Percentiles rank a stretch among this genome's conserved stretches.
Evolutionary conservation across 345 rosid species (phyloP).

Genomic region (Populus euphratica): DNA sequence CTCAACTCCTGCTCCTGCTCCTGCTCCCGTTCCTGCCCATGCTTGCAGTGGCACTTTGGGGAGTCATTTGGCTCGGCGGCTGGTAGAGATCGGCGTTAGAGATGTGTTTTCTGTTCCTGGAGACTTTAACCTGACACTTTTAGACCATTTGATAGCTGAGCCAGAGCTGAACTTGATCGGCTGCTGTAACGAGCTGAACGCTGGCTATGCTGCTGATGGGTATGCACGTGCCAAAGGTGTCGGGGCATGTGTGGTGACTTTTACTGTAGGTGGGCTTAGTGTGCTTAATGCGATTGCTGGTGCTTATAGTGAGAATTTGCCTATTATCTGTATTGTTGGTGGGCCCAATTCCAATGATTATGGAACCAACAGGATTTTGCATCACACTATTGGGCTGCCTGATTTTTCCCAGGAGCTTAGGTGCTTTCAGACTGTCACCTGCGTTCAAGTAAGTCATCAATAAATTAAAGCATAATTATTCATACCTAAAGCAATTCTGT

Average conservation of each 20-base stretch:
- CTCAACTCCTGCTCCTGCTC: not conserved
- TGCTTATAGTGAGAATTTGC: conserved; percentile 70
- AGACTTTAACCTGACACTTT: conserved; percentile 59
- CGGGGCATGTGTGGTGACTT: conserved; percentile 70
- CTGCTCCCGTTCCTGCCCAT: conserved; percentile 12
- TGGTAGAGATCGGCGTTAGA: conserved; percentile 61
- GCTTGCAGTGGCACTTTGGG: conserved; percentile 45
- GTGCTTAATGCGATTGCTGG: conserved; percentile 69
- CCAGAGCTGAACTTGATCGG: conserved; percentile 55
- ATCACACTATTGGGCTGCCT: conserved; percentile 69
- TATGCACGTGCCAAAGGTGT: conserved; percentile 63
- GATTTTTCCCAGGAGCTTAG: conserved; percentile 65
- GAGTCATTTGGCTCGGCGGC: conserved; percentile 56
- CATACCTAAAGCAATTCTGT: not conserved
- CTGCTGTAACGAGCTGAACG: conserved; percentile 77
- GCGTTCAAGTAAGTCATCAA: conserved; percentile 44
- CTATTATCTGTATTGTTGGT: conserved; percentile 59
- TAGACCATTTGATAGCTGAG: conserved; percentile 61
- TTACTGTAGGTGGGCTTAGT: conserved; percentile 77
- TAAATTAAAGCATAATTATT: not conserved
- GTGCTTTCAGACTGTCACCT: conserved; percentile 61
- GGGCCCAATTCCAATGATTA: conserved; percentile 71
- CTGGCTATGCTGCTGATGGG: conserved; percentile 78
- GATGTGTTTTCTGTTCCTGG: conserved; percentile 78
- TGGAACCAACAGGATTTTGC: conserved; percentile 65